phyloP scores from a whole-genome alignment of 2,329 filamentous ascomycete species.

The Pyrenophora teres region DNA sequence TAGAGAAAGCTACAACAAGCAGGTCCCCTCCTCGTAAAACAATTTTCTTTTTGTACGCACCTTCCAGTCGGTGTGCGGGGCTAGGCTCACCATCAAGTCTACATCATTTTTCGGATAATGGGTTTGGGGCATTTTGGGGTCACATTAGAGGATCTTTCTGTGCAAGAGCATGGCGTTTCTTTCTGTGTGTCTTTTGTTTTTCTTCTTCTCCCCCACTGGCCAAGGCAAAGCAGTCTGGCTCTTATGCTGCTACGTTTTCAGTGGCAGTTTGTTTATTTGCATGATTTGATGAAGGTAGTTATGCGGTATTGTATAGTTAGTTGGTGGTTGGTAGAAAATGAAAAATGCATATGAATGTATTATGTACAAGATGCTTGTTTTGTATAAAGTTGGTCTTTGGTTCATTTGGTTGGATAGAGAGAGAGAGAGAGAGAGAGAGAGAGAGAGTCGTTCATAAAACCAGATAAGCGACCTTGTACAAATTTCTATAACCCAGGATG shows the following conservation, averaged over 20 bases:
- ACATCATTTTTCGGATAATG: neutral
- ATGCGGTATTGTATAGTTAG: neutral
- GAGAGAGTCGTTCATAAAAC: too few species aligned
- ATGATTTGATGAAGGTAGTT: too few species aligned
- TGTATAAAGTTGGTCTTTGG: too few species aligned
- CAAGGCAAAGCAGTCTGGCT: too few species aligned
- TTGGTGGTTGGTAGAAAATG: neutral
- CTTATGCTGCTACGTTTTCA: neutral
- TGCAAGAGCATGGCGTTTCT: conserved; percentile 16
- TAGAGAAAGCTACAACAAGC: conserved; percentile 6
- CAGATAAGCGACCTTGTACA: too few species aligned
- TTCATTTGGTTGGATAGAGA: too few species aligned
- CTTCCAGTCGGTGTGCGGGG: neutral
- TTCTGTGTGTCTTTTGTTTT: neutral
- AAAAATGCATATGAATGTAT: too few species aligned
- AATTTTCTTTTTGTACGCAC: neutral
- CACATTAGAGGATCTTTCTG: conserved; percentile 9
- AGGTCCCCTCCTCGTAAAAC: neutral
- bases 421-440: too few species aligned
- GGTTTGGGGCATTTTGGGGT: conserved; percentile 1
- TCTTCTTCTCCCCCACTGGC: neutral
- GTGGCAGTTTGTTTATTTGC: neutral
- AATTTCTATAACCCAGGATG: too few species aligned
- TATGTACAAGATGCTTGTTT: too few species aligned
- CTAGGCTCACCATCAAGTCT: neutral